Percentiles rank a stretch among this genome's conserved stretches.
Evolutionary conservation across 352 stramenopile species (phyloP).

Genomic region (Phytophthora vignae): DNA sequence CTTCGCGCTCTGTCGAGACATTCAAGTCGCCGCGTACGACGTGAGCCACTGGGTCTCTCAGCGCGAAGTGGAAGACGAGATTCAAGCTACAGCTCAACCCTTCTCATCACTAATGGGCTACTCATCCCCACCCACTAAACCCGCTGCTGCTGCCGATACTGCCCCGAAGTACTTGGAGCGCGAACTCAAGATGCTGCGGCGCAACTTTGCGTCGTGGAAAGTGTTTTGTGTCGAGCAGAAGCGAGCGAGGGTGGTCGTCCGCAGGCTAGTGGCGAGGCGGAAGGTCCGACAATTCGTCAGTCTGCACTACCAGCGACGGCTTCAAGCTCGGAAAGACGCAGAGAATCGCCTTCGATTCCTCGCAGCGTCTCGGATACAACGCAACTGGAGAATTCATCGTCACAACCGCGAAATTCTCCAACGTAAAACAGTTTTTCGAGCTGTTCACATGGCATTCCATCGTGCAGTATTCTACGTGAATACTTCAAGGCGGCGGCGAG

Average conservation of each 20-base stretch:
- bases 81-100: constrained; percentile 21
- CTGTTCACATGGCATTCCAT: constrained; percentile 52
- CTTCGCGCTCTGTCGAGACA: constrained; percentile 58
- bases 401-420: not conserved
- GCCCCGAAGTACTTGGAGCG: constrained; percentile 55
- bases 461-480: constrained; percentile 52
- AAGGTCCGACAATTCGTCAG: constrained; percentile 42
- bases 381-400: constrained; percentile 29
- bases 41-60: constrained; percentile 47
- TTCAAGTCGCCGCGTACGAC: constrained; percentile 58
- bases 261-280: constrained; percentile 27
- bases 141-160: constrained; percentile 1
- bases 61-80: constrained; percentile 37
- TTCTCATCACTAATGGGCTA: constrained; percentile 20
- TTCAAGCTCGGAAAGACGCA: constrained; percentile 18
- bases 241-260: constrained; percentile 35
- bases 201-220: constrained; percentile 59
- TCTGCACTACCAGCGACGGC: constrained; percentile 12
- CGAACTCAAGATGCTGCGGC: constrained; percentile 74
- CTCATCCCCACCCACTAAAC: not conserved
- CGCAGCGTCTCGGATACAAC: constrained; percentile 39
- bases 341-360: constrained; percentile 5
- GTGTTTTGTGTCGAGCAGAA: constrained; percentile 27
- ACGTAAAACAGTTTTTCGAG: constrained; percentile 40
- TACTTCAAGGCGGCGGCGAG: constrained; percentile 28